These are phyloP conservation scores for Aspergillus puulaauensis DNA, from an alignment of 2,329 filamentous ascomycete species.

Conservation along the genomic window DNA sequence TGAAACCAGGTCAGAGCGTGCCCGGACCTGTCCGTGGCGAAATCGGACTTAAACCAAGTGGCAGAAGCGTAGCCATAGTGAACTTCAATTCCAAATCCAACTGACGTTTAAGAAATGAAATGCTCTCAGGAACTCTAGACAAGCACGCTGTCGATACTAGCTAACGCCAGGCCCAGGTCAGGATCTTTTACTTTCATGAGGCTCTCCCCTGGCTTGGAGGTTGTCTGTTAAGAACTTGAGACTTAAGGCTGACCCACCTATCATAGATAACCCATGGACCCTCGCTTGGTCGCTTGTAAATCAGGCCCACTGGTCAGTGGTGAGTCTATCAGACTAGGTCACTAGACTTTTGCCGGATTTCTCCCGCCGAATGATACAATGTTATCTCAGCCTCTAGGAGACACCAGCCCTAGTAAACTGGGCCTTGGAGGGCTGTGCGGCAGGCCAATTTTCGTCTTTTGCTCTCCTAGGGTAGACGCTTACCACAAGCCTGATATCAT, in stretches of 20 bases:
- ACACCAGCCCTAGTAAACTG: neutral
- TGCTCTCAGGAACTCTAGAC: neutral
- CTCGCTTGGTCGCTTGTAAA: neutral
- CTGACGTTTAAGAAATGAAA: neutral
- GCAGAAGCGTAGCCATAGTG: neutral
- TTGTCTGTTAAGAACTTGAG: neutral
- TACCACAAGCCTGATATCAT: neutral
- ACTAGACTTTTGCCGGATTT: neutral
- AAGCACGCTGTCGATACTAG: neutral
- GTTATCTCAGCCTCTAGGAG: neutral
- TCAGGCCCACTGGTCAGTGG: neutral
- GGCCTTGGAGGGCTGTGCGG: neutral
- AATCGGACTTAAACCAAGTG: neutral
- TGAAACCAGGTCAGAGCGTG: neutral
- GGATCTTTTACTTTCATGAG: neutral
- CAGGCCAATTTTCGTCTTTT: neutral
- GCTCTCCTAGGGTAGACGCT: neutral
- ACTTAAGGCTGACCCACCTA: neutral
- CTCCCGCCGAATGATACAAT: neutral
- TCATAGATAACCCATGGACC: neutral
- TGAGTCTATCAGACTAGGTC: neutral
- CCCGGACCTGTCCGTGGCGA: neutral
- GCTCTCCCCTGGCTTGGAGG: slow-evolving; percentile 1
- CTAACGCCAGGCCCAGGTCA: neutral
- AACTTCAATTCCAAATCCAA: neutral